Base-by-base conservation (phyloP, 2,329 filamentous ascomycete genomes). In the Pochonia chlamydosporia region DNA sequence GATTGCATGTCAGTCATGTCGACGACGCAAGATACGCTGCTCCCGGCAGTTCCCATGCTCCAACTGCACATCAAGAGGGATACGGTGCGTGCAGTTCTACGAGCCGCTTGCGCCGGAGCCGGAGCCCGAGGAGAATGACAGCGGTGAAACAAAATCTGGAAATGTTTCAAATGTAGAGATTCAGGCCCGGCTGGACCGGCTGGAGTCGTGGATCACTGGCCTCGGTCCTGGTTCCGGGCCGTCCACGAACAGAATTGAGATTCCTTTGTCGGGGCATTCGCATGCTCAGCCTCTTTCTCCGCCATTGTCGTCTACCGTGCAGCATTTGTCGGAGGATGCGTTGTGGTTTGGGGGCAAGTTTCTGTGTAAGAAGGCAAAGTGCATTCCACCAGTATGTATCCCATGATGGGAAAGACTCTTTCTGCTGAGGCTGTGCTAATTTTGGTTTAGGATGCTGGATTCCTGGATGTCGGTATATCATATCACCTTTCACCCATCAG, bases 21-120 rank as follows among this genome's bases (percentile, higher is more conserved):
- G 61, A 31, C 49, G 55, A 26, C 60, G 59, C 47, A 65, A 64
- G 51, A 51, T 64, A 37, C 56, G 61, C 30, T 65, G 62, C 49
- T 62, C 60, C 36, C 57, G 62, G 41, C 52, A 59, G 39, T 63
- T 64, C 36, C 62, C 62, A 3, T 65, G 62, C 51, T 54, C 55
- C 25, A 65, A 64, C 54, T 65, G 62, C 51, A 58, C 56, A 40
- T 56, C 55, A 41, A 59, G 62, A 46, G 61, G 60, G 49, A 46
- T 63, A 16, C 48, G 52, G 24, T 64, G 62, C 46, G 4, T 49
- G 9, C 47, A 49, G 47, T 46, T 49, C 21, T 43, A 49, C 31
- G 47, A 37, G 23, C 24, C 30, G 8, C 42, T 44, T 13, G 46
- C 33, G 14, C 21, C 23, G 25, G 42, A 40, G 14, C 21, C 23